phyloP scores from a whole-genome alignment of 345 rosid genomes.

The Erodium maritimum region DNA sequence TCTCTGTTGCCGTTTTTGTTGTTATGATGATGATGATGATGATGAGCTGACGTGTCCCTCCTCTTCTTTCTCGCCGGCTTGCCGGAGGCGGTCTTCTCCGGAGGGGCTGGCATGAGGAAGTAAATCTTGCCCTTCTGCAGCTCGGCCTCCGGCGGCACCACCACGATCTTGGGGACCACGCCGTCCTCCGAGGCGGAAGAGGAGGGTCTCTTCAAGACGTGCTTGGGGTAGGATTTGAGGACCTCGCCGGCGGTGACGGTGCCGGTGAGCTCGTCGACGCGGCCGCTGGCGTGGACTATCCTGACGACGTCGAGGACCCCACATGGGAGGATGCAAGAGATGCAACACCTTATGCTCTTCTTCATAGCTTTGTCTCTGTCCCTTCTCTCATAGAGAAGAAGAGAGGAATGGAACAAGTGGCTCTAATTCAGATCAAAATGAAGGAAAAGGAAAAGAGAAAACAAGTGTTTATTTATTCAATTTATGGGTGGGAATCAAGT shows the following conservation, averaged over 20 bases:
- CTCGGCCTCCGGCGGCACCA: constrained; percentile 86
- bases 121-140: constrained; percentile 94
- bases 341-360: constrained; percentile 84
- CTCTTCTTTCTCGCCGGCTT: constrained; percentile 15
- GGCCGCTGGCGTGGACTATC: constrained; percentile 79
- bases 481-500: no score
- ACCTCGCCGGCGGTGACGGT: constrained; percentile 61
- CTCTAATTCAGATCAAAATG: no score
- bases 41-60: constrained; percentile 2
- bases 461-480: no score
- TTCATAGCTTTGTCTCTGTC: no score
- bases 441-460: no score
- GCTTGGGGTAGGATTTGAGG: constrained; percentile 76
- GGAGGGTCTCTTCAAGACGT: constrained; percentile 74
- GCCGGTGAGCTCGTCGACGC: constrained; percentile 90
- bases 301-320: constrained; percentile 93
- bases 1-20: constrained; percentile 3
- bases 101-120: constrained; percentile 65
- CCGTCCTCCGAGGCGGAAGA: constrained; percentile 34
- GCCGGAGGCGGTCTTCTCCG: constrained; percentile 20
- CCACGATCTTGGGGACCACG: constrained; percentile 57
- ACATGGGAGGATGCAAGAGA: constrained; percentile 95
- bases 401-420: constrained; percentile 4
- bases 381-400: constrained; percentile 17
- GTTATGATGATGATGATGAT: no score